Evolutionary conservation across 257 asterid species (phyloP), one percentile per base, ranked within the genome.

Genomic region (Solanum lycopersicoides): DNA sequence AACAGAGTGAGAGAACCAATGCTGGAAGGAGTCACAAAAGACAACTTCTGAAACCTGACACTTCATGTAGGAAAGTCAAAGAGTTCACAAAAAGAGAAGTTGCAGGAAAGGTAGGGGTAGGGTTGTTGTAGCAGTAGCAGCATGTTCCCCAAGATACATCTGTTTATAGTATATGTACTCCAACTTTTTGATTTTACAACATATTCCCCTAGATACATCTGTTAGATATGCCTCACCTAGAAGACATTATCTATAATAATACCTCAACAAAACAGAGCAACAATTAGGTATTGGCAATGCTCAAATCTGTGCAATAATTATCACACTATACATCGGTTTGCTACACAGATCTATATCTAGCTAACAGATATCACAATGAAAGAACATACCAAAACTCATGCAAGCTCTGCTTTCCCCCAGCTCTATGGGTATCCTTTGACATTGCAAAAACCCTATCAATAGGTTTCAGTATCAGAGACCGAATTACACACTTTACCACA

Each of bases 341-440:
- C 37, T 76, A 76, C 60, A 76, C 37, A n/a, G 7, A 42, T 45
- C 66, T 79, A 45, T 28, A 79, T 79, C 56, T 45, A 79, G 66
- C 42, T 45, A 47, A 25, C 39, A 15, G 77, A 85, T 68, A 23
- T 42, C 15, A 45, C 34, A 53, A 25, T 12, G 84, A 59, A 13
- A n/a, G 68, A 68, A 68, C 79, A 32, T 86, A 86, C 88, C 88
- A 86, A 86, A 86, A 72, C 66, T 86, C 83, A 86, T 86, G 73
- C 88, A 86, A 50, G 72, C 88, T 86, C 39, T 86, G 88, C 32
- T 86, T 76, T 20, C 84, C 83, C 56, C 82, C 88, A 45, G 83
- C 88, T 59, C 53, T 86, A 25, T 63, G 53, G n/a, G 88, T 50
- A 42, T 76, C 82, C 72, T 47, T 86, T 32, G 83, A 76, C 63